These are phyloP conservation scores for Penicillium decumbens DNA, from an alignment of 2,329 filamentous ascomycete genomes.

Conservation along the genomic window DNA sequence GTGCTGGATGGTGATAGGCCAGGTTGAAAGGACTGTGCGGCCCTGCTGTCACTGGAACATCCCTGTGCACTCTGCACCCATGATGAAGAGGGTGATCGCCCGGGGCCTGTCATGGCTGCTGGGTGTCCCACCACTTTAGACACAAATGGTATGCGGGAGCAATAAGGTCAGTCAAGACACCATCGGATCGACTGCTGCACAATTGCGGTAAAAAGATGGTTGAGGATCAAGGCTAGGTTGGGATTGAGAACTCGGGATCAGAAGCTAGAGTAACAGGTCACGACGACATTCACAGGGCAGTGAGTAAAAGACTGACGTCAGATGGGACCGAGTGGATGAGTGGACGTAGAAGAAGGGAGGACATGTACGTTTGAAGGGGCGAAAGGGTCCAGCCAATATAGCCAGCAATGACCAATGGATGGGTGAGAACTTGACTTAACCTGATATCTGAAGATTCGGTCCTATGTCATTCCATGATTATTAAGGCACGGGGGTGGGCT, in stretches of 20 bases:
- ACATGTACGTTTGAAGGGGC: slow-evolving; percentile 12
- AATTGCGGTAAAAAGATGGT: background rate
- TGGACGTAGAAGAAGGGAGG: background rate
- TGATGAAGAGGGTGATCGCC: slow-evolving; percentile 31
- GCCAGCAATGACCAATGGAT: slow-evolving; percentile 12
- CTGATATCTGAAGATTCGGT: slow-evolving; percentile 12
- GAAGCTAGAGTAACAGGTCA: background rate
- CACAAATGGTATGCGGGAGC: slow-evolving; percentile 1
- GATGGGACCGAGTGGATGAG: background rate
- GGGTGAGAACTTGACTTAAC: slow-evolving; percentile 2
- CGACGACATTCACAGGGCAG: background rate
- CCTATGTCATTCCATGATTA: slow-evolving; percentile 21
- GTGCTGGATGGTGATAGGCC: slow-evolving; percentile 20
- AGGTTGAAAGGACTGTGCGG: slow-evolving; percentile 16
- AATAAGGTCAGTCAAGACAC: slow-evolving; percentile 7
- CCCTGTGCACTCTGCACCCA: slow-evolving; percentile 28
- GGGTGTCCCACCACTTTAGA: slow-evolving; percentile 14
- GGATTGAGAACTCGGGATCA: background rate
- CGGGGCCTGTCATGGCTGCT: slow-evolving; percentile 33
- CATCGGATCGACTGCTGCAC: slow-evolving; percentile 2
- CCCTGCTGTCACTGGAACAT: slow-evolving; percentile 15
- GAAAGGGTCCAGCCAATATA: slow-evolving; percentile 19
- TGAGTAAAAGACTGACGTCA: slow-evolving; percentile 13
- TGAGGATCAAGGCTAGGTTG: background rate
- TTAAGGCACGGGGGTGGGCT: slow-evolving; percentile 17